Base-by-base conservation (phyloP, 2,329 filamentous ascomycete species). In the Aspergillus sp. region DNA sequence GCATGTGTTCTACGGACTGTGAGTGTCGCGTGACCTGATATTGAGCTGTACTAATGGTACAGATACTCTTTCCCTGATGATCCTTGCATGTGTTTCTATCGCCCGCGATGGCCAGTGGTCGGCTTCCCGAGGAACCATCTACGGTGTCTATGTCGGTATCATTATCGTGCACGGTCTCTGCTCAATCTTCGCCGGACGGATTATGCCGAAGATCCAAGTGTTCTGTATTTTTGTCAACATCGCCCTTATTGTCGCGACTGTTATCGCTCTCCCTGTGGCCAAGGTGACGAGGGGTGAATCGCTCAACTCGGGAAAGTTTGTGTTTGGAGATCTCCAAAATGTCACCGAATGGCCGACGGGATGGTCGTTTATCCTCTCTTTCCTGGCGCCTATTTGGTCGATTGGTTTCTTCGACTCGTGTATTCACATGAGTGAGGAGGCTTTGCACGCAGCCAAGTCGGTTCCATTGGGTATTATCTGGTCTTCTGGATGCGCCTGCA, bases 301-400 rank as follows among this genome's bases (percentile, higher is more conserved):
- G 6, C 39, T 70, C 7, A 70, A 70, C 43, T 54, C 65, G 0
- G 67, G 56, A 4, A 46, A 59, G 6, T 82, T 72, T 48, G 78
- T 84, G 30, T 84, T 82, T 52, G 68, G 70, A 0, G 65, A 76
- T n/a, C 66, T 74, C 1, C 73, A 76, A 11, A 83, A 83, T 51
- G 60, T 78, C 2, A 81, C 78, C 0, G 74, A 73, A 0, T 83
- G 80, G 77, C 75, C 77, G 4, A 69, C 67, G 0, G 75, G 76
- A 1, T 79, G 77, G 74, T 66, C 75, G 0, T 83, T 82, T 51
- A 79, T 83, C 66, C 62, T 83, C 2, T 66, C 76, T 0, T 83
- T 79, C 77, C 65, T 83, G 13, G 72, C 70, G 28, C 80, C 80
- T 0, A 82, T 84, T 47, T 84, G 80, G 80, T 79, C 78, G 0